Conservation (phyloP, 2,329 filamentous ascomycete genomes). For the Pleoardoris graminearum region DNA sequence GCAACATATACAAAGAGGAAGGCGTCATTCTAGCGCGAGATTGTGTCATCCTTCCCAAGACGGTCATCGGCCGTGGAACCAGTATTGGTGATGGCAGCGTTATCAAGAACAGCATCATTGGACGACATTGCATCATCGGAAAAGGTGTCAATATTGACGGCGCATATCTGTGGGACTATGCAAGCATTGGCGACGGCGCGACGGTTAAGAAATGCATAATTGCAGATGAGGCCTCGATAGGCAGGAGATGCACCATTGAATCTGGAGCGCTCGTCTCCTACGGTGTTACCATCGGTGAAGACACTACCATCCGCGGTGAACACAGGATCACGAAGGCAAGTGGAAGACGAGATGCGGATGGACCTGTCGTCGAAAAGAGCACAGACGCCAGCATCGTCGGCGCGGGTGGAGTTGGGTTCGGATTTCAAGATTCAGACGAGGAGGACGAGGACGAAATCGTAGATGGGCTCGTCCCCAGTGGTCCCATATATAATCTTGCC, state of each 20-base stretch:
- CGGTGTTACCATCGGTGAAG: constrained; percentile 71
- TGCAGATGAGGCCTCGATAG: constrained; percentile 71
- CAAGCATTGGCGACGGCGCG: constrained; percentile 73
- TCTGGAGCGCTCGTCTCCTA: constrained; percentile 79
- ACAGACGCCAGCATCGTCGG: constrained; percentile 60
- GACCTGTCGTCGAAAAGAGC: constrained; percentile 39
- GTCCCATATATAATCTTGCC: constrained; percentile 55
- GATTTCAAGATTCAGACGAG: constrained; percentile 61
- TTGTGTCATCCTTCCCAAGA: constrained; percentile 68
- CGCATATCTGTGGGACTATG: constrained; percentile 87
- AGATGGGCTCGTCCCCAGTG: constrained; percentile 44
- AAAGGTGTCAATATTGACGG: constrained; percentile 77
- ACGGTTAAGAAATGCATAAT: constrained; percentile 74
- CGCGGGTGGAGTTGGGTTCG: constrained; percentile 62
- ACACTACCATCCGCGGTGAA: constrained; percentile 51
- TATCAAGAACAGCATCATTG: constrained; percentile 78
- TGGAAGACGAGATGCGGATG: constrained; percentile 50
- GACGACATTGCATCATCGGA: constrained; percentile 83
- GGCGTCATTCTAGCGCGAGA: constrained; percentile 73
- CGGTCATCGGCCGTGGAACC: constrained; percentile 76
- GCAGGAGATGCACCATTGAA: constrained; percentile 69
- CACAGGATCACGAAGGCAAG: constrained; percentile 53
- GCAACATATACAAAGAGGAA: constrained; percentile 76
- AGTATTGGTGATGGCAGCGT: constrained; percentile 72
- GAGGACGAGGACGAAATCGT: constrained; percentile 63